A percentile compares a stretch with the other conserved stretches of the same genome.
phyloP scores from a whole-genome alignment of 2,329 filamentous ascomycete species.

The Penicillium sp. region DNA sequence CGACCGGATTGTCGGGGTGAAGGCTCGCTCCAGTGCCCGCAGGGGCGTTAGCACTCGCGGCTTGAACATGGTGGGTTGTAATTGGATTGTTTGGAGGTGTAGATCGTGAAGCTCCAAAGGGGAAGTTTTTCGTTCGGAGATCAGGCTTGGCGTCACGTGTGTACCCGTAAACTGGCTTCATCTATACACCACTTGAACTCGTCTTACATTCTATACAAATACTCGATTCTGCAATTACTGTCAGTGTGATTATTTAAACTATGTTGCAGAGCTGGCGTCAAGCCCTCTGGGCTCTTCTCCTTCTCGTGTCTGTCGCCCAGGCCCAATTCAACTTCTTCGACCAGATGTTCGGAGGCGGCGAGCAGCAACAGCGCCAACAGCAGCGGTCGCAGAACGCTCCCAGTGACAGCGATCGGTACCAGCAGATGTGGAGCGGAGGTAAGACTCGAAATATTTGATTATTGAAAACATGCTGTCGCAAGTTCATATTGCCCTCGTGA shows the following conservation, averaged over 20 bases:
- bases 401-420: conserved; percentile 81
- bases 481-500: background rate
- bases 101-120: conserved; percentile 24
- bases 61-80: conserved; percentile 43
- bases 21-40: conserved; percentile 39
- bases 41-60: conserved; percentile 43
- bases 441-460: conserved; percentile 22
- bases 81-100: conserved; percentile 14
- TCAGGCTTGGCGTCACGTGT: conserved; percentile 33
- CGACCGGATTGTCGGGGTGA: conserved; percentile 34
- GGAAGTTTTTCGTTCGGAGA: conserved; percentile 31
- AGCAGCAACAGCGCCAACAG: conserved; percentile 56
- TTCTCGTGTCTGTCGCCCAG: conserved; percentile 59
- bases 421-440: conserved; percentile 68
- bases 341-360: conserved; percentile 80
- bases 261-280: conserved; percentile 33
- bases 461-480: background rate
- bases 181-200: conserved; percentile 8
- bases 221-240: background rate
- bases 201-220: background rate
- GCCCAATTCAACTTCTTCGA: conserved; percentile 98
- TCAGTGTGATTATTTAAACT: background rate
- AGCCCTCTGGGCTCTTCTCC: conserved; percentile 50
- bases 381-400: conserved; percentile 71
- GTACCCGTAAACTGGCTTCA: conserved; percentile 34